Evolutionary conservation across 176 grass and related monocot genomes (phyloP).

Genomic region (Panicum miliaceum): DNA sequence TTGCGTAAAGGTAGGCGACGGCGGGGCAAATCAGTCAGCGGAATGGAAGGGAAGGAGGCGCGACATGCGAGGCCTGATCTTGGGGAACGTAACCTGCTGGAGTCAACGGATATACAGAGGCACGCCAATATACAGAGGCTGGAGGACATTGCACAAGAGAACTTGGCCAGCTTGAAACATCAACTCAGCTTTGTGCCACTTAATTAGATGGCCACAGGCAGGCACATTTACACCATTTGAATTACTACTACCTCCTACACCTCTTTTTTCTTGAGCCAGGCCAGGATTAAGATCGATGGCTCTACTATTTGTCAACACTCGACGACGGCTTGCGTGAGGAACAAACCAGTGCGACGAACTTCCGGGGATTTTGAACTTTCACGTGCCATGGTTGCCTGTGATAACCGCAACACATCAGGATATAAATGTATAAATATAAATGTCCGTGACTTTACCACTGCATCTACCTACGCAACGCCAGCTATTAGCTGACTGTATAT

Average conservation of each 20-base stretch:
- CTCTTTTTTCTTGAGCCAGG: background rate
- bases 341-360: background rate
- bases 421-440: background rate
- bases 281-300: background rate
- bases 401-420: background rate
- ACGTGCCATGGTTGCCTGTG: conserved; percentile 8
- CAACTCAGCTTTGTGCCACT: too few relatives aligned
- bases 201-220: background rate
- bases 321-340: background rate
- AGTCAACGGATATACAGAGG: conserved; percentile 30
- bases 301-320: background rate
- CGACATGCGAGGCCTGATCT: conserved; percentile 36
- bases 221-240: too few relatives aligned
- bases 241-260: too few relatives aligned
- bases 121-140: background rate
- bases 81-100: conserved; percentile 1
- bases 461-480: background rate
- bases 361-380: background rate
- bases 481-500: too few relatives aligned
- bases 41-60: background rate
- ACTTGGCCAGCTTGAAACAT: background rate
- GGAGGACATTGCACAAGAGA: background rate
- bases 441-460: background rate
- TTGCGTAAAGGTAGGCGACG: conserved; percentile 45
- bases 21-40: background rate